Conservation (phyloP, 345 rosid species). For the Citrus trifoliata region DNA sequence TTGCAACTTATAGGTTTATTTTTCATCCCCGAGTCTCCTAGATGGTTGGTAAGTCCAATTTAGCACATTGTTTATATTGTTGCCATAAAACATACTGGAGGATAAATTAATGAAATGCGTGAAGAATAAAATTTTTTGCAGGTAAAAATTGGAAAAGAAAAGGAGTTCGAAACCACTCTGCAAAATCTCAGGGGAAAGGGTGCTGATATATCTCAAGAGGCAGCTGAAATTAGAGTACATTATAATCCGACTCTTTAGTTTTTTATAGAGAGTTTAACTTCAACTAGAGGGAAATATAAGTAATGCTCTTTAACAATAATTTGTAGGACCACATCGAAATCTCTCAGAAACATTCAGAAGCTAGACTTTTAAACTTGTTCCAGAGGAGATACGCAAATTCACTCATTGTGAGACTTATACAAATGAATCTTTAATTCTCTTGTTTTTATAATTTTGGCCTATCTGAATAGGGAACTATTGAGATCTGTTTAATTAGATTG, state of each 20-base stretch:
- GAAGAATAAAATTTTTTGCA: neutral
- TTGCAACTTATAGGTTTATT: slow-evolving; percentile 28
- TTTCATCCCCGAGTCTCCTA: slow-evolving; percentile 54
- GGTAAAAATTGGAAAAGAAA: slow-evolving; percentile 44
- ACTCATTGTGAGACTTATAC: slow-evolving; percentile 29
- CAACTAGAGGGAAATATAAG: neutral
- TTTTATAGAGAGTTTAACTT: neutral
- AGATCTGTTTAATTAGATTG: slow-evolving; percentile 34
- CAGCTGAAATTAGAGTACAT: slow-evolving; percentile 47
- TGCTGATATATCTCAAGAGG: slow-evolving; percentile 50
- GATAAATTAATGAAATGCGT: neutral
- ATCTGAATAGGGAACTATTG: neutral
- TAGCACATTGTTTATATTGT: too few relatives aligned
- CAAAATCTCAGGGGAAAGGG: slow-evolving; percentile 45
- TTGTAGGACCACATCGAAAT: slow-evolving; percentile 30
- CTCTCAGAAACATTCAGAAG: slow-evolving; percentile 20
- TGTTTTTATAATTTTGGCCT: neutral
- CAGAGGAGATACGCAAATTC: slow-evolving; percentile 40
- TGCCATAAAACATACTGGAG: too few relatives aligned
- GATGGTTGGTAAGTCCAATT: slow-evolving; percentile 48
- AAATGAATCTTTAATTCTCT: neutral
- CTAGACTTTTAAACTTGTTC: slow-evolving; percentile 30
- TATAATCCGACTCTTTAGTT: neutral
- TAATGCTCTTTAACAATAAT: neutral
- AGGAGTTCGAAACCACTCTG: slow-evolving; percentile 48